phyloP scores from a whole-genome alignment of 768 basidiomycete genomes.

The Lactarius evosmus region DNA sequence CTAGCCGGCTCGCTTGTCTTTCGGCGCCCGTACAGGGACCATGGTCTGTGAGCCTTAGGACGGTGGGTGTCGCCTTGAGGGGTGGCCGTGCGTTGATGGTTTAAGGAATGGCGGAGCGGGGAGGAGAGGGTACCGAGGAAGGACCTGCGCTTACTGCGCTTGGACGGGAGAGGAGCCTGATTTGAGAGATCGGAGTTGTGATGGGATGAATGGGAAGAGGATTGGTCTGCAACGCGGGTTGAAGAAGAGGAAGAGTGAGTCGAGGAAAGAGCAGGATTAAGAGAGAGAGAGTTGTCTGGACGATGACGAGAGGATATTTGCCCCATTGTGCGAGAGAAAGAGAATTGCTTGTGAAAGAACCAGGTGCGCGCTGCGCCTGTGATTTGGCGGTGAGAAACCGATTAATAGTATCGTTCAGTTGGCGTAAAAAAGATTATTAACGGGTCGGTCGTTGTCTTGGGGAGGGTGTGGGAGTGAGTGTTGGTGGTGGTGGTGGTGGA shows the following conservation, averaged over 20 bases:
- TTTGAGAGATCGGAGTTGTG: slow-evolving; percentile 20
- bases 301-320: slow-evolving; percentile 19
- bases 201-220: slow-evolving; percentile 4
- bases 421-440: not conserved
- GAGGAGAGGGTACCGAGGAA: slow-evolving; percentile 21
- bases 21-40: slow-evolving; percentile 19
- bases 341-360: not conserved
- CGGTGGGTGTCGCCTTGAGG: not conserved
- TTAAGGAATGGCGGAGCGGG: slow-evolving; percentile 2
- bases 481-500: not conserved
- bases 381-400: not conserved
- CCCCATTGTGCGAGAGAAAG: slow-evolving; percentile 10
- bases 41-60: slow-evolving; percentile 11
- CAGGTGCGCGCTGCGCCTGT: not conserved
- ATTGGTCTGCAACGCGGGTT: slow-evolving; percentile 6
- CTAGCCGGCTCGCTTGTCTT: slow-evolving; percentile 6
- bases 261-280: not conserved
- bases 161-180: slow-evolving; percentile 12
- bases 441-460: too few relatives aligned
- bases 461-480: not conserved
- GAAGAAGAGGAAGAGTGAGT: not conserved
- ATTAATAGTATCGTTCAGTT: not conserved
- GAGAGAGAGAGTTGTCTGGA: not conserved
- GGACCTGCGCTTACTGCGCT: slow-evolving; percentile 16
- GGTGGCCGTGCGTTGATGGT: not conserved